A percentile compares a stretch with the other conserved stretches of the same genome.
These are phyloP conservation scores for Metschnikowia koreensis DNA, from an alignment of 805 yeast genomes.

Conservation along the genomic window DNA sequence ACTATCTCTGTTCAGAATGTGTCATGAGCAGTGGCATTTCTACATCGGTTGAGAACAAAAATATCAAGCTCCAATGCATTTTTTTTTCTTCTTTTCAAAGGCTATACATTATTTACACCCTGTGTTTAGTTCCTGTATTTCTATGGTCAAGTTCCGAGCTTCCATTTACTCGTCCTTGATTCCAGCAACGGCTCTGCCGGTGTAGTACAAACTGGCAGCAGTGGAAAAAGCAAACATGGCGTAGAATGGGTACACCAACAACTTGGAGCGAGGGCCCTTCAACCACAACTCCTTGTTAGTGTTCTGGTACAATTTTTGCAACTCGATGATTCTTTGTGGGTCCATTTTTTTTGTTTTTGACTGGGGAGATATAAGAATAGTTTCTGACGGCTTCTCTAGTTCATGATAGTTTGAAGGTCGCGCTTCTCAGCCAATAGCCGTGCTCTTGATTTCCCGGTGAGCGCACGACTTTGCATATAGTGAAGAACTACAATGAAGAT, in stretches of 20 bases:
- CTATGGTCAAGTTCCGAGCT: not conserved
- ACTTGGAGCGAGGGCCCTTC: conserved; percentile 54
- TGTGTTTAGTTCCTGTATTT: not conserved
- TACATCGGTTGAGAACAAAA: not conserved
- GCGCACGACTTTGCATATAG: conserved; percentile 10
- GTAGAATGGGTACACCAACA: conserved; percentile 73
- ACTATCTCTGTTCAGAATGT: no score
- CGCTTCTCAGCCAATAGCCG: conserved; percentile 19
- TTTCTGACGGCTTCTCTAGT: conserved; percentile 1
- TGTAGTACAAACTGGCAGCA: conserved; percentile 62
- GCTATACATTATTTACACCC: conserved; percentile 7
- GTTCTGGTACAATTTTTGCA: conserved; percentile 45
- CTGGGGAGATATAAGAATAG: not conserved
- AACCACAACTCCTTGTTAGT: conserved; percentile 44
- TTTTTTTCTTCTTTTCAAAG: not conserved
- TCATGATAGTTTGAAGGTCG: conserved; percentile 6
- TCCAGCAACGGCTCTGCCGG: conserved; percentile 70
- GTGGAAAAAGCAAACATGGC: conserved; percentile 69
- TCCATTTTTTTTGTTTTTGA: conserved; percentile 27
- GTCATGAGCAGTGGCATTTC: not conserved
- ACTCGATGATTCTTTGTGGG: conserved; percentile 47
- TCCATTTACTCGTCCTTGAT: conserved; percentile 42
- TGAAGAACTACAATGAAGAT: not conserved
- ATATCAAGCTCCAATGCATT: not conserved
- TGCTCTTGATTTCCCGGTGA: conserved; percentile 5